A percentile compares a stretch with the other conserved stretches of the same genome.
Evolutionary conservation across 768 basidiomycete genomes (phyloP).

Genomic region (Amanita phalloides): DNA sequence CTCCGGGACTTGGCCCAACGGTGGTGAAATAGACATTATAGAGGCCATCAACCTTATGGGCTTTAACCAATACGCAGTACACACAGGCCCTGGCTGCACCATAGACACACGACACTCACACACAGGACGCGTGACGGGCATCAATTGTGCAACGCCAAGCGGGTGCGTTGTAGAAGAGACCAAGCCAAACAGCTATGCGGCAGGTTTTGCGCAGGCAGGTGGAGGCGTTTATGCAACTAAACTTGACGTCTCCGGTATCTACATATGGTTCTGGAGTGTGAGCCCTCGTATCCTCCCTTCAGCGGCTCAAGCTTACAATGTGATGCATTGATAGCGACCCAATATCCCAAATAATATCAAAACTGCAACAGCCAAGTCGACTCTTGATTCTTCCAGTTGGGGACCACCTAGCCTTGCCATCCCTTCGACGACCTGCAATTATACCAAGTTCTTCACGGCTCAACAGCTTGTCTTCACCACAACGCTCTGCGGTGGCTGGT

Average conservation of each 20-base stretch:
- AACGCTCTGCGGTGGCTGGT: conserved; percentile 46
- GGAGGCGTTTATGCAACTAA: conserved; percentile 76
- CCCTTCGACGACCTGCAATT: conserved; percentile 41
- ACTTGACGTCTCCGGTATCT: conserved; percentile 39
- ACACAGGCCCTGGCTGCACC: conserved; percentile 41
- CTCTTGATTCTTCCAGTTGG: conserved; percentile 29
- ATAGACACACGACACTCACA: conserved; percentile 25
- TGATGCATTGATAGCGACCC: conserved; percentile 20
- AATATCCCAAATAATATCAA: conserved; percentile 28
- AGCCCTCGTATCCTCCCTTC: conserved; percentile 7
- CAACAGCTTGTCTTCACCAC: conserved; percentile 62
- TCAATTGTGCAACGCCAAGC: conserved; percentile 43
- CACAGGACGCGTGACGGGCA: conserved; percentile 39
- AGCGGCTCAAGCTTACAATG: not conserved
- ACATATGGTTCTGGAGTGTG: conserved; percentile 36
- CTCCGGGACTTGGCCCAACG: conserved; percentile 28
- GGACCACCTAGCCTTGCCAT: conserved; percentile 61
- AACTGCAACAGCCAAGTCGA: conserved; percentile 21
- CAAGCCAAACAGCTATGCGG: conserved; percentile 45
- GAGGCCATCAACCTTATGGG: conserved; percentile 72
- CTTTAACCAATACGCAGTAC: conserved; percentile 64
- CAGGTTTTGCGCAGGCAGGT: conserved; percentile 53
- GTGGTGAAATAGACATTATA: conserved; percentile 54
- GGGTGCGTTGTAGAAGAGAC: conserved; percentile 50
- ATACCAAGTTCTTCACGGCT: conserved; percentile 43